Percentiles rank a stretch among this genome's conserved stretches.
phyloP scores from a whole-genome alignment of 164 flowering plant genomes.

The Buxus sempervirens region DNA sequence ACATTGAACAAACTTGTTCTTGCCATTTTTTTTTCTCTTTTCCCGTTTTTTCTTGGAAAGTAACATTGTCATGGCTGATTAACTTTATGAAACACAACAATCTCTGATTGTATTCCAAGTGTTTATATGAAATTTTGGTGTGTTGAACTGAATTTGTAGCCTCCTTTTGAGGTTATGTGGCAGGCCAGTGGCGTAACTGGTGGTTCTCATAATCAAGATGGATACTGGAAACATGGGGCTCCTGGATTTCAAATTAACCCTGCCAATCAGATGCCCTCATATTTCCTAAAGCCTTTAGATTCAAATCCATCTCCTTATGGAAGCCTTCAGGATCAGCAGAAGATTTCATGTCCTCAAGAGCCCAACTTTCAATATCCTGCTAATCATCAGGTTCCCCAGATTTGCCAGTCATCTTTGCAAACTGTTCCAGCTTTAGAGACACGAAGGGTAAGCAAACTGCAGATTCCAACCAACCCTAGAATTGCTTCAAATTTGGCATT shows the following conservation, averaged over 20 bases:
- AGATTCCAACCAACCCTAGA: constrained; percentile 95
- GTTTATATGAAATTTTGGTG: not conserved
- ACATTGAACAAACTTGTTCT: too few species aligned
- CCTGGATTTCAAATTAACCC: constrained; percentile 51
- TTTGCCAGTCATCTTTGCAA: constrained; percentile 46
- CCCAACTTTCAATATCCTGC: constrained; percentile 41
- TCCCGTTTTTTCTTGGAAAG: too few species aligned
- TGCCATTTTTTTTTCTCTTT: too few species aligned
- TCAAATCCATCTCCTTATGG: constrained; percentile 40
- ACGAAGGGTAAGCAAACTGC: constrained; percentile 61
- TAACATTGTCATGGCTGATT: too few species aligned
- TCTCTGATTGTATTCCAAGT: not conserved
- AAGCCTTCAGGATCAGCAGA: constrained; percentile 49
- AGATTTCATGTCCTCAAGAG: constrained; percentile 36
- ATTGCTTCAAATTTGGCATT: constrained; percentile 69
- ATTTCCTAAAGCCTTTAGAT: constrained; percentile 49
- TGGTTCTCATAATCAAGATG: constrained; percentile 50
- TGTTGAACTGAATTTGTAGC: constrained; percentile 12
- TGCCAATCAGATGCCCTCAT: constrained; percentile 29
- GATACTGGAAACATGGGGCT: constrained; percentile 59
- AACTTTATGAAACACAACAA: too few species aligned
- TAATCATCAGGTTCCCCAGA: constrained; percentile 48
- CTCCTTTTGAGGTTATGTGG: constrained; percentile 20
- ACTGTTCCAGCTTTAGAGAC: constrained; percentile 55
- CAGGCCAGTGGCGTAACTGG: constrained; percentile 52